Base-by-base conservation (phyloP, 345 rosid genomes). In the Aurinia saxatilis region DNA sequence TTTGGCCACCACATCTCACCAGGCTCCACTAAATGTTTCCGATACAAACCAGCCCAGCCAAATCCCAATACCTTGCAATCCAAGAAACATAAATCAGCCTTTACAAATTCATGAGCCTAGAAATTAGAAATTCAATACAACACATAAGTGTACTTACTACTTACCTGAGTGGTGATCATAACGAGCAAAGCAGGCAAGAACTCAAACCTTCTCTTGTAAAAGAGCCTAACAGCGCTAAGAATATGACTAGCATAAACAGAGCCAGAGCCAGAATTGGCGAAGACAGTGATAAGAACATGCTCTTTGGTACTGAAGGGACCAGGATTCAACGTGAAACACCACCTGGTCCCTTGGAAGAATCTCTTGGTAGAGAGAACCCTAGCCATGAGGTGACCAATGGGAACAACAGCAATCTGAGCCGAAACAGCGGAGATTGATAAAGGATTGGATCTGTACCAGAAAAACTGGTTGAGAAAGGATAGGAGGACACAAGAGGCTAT, bases 1-100 rank as follows among this genome's bases (percentile, higher is more conserved):
- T 19, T 13, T 0, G 95, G 95, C 95, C 95, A 88, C 95, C 95
- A 88, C 91, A 88, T 88, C 40, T 77, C 95, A 55, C 76, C 87
- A 11, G 95, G 95, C 65, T 88, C 95, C 13, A 88, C 84, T 55
- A 88, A 75, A 65, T 83, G 84, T 53, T 71, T 70, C 51, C 91
- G 52, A 72, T 81, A 88, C 54, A 85, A 49, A 50, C 91, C 95
- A n/a, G 91, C 95, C 91, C 91, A 88, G 10, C 95, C 95, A 60
- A 85, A 88, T 16, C 91, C 95, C 44, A 90, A 66, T 8, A 90
- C 79, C 96, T 89, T 52, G 60, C 36, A 58, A 2, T 5, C 83
- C 87, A 55, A 89, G 68, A 13, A 86, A 75, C 83, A 37, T 1
- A 16, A 1, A 5, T 55, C 18, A 68, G 25, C 5, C 21, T 1